Conservation (phyloP, 2,329 filamentous ascomycete species). For the Cercospora zeae-maydis region DNA sequence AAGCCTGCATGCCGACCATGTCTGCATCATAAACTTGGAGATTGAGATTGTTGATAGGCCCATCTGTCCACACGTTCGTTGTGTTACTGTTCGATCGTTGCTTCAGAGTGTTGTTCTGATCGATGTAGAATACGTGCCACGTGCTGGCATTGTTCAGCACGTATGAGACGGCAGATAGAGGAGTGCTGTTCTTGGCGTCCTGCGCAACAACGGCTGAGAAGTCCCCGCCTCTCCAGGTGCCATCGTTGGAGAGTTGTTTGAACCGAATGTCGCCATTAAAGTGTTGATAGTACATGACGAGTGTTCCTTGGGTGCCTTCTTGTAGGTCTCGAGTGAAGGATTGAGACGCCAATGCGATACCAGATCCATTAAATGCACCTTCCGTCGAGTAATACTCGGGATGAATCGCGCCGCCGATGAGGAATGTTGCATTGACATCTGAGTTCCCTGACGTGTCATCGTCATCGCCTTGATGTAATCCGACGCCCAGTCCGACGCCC, state of each 20-base stretch:
- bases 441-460: neutral
- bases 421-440: conserved; percentile 21
- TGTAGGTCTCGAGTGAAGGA: conserved; percentile 36
- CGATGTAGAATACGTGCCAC: conserved; percentile 40
- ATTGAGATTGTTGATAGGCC: conserved; percentile 35
- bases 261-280: conserved; percentile 43
- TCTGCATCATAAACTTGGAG: conserved; percentile 33
- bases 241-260: conserved; percentile 38
- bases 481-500: conserved; percentile 39
- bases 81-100: conserved; percentile 41
- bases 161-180: conserved; percentile 45
- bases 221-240: conserved; percentile 41
- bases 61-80: conserved; percentile 41
- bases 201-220: conserved; percentile 40
- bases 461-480: conserved; percentile 31
- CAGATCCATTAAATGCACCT: conserved; percentile 48
- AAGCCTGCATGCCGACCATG: conserved; percentile 39
- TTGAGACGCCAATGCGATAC: conserved; percentile 45
- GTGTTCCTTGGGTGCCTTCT: conserved; percentile 37
- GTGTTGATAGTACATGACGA: conserved; percentile 48
- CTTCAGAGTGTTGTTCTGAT: conserved; percentile 38
- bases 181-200: conserved; percentile 45
- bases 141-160: conserved; percentile 35
- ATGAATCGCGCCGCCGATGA: conserved; percentile 41
- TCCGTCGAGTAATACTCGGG: conserved; percentile 39